A percentile compares a stretch with the other conserved stretches of the same genome.
Conservation (phyloP, 495 filamentous ascomycete species). For the Melanomma pulvis-pyrius region DNA sequence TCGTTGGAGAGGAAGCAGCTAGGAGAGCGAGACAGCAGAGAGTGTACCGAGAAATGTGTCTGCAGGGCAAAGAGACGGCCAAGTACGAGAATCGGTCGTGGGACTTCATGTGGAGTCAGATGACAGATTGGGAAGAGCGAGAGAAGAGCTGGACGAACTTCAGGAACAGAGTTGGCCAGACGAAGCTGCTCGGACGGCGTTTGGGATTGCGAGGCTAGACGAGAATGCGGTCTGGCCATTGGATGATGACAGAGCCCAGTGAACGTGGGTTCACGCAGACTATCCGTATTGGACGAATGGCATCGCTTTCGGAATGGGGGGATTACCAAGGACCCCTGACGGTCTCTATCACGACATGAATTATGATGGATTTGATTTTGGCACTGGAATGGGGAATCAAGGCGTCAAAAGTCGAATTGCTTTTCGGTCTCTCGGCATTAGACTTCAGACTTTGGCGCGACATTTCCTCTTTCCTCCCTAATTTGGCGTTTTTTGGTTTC, state of each 20-base stretch:
- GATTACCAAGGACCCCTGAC: background rate
- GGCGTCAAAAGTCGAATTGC: background rate
- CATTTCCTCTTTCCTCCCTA: background rate
- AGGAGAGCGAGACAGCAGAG: conserved; percentile 23
- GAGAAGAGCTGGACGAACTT: conserved; percentile 38
- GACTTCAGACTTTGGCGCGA: background rate
- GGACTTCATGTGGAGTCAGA: conserved; percentile 46
- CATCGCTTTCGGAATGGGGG: background rate
- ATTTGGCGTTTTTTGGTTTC: background rate
- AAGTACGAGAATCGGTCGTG: conserved; percentile 39
- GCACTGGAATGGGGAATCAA: background rate
- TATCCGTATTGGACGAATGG: background rate
- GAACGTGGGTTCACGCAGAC: background rate
- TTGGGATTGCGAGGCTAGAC: conserved; percentile 25
- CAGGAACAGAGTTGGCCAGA: conserved; percentile 25
- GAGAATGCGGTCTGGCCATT: background rate
- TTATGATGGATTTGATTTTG: background rate
- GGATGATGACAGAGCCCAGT: background rate
- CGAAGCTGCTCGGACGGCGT: conserved; percentile 32
- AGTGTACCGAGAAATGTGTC: conserved; percentile 41
- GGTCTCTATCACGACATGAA: background rate
- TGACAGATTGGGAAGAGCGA: conserved; percentile 44
- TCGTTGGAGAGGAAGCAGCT: conserved; percentile 42
- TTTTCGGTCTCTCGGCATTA: background rate
- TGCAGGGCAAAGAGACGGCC: conserved; percentile 31